Evolutionary conservation across 2,329 filamentous ascomycete species (phyloP).

Genomic region (Cytospora piceae): DNA sequence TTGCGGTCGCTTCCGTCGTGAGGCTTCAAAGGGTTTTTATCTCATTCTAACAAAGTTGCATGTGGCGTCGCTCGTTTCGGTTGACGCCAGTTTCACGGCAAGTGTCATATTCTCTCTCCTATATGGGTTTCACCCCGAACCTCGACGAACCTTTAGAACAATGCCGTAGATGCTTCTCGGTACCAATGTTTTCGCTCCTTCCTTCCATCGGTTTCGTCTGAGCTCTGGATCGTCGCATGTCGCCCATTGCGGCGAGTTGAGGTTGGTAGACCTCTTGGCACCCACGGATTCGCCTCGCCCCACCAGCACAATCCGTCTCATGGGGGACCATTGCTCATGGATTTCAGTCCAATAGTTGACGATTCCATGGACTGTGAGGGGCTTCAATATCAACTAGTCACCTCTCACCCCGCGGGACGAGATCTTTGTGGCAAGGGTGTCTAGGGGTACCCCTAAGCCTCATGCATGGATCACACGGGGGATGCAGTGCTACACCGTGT

Average conservation of each 20-base stretch:
- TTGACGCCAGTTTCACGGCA: constrained; percentile 21
- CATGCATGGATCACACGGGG: not conserved
- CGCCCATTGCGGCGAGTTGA: constrained; percentile 12
- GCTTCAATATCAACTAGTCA: not conserved
- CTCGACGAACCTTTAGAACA: not conserved
- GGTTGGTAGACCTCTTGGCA: constrained; percentile 16
- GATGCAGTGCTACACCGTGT: not conserved
- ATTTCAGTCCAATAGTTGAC: not conserved
- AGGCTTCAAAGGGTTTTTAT: not conserved
- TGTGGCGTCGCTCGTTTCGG: constrained; percentile 11
- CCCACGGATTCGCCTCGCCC: not conserved
- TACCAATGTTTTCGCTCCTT: not conserved
- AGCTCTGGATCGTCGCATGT: constrained; percentile 26
- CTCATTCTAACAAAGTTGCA: too few relatives aligned
- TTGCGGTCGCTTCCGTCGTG: constrained; percentile 1
- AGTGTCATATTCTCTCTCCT: constrained; percentile 18
- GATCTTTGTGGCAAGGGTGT: not conserved
- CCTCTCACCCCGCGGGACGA: not conserved
- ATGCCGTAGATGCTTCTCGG: not conserved
- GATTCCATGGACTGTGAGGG: not conserved
- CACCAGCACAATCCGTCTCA: constrained; percentile 10
- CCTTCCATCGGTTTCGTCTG: constrained; percentile 25
- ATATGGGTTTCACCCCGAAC: not conserved
- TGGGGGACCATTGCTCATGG: not conserved
- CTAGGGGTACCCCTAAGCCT: not conserved